These are phyloP conservation scores for Tremellales sp. DNA, from an alignment of 1,284 basidiomycete genomes.

Conservation along the genomic window DNA sequence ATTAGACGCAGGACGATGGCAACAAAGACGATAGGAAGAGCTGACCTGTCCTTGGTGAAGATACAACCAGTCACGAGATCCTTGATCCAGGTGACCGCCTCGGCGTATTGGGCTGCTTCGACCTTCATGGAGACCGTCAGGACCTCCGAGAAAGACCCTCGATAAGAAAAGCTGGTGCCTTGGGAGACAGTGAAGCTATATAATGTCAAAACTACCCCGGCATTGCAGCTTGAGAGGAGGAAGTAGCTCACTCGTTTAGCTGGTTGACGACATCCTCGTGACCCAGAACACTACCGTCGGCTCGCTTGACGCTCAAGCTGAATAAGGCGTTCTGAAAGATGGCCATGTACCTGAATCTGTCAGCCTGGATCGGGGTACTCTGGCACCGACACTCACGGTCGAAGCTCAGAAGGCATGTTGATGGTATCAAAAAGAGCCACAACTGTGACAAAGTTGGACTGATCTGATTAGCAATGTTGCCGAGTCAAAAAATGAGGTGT, in stretches of 20 bases:
- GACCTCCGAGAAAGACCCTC: conserved; percentile 67
- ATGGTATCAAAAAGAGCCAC: conserved; percentile 73
- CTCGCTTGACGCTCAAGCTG: conserved; percentile 73
- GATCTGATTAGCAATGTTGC: too few relatives aligned
- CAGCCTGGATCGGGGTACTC: background rate
- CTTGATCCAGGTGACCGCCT: conserved; percentile 79
- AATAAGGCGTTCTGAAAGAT: conserved; percentile 86
- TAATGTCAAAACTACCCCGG: background rate
- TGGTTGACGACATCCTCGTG: conserved; percentile 90
- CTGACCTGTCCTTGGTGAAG: conserved; percentile 78
- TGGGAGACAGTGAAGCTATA: conserved; percentile 77
- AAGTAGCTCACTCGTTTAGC: conserved; percentile 61
- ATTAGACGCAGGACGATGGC: background rate
- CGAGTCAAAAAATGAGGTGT: background rate
- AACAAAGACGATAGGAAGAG: background rate
- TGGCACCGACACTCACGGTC: conserved; percentile 59
- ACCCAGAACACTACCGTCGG: conserved; percentile 64
- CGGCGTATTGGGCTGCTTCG: conserved; percentile 72
- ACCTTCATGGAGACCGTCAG: conserved; percentile 79
- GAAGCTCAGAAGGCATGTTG: conserved; percentile 64
- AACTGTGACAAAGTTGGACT: conserved; percentile 89
- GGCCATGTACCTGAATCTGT: conserved; percentile 61
- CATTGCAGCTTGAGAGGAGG: background rate
- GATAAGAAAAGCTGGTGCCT: conserved; percentile 67
- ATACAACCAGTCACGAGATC: conserved; percentile 80